phyloP scores from a whole-genome alignment of 768 basidiomycete species.

The Amanita subjunquillea region DNA sequence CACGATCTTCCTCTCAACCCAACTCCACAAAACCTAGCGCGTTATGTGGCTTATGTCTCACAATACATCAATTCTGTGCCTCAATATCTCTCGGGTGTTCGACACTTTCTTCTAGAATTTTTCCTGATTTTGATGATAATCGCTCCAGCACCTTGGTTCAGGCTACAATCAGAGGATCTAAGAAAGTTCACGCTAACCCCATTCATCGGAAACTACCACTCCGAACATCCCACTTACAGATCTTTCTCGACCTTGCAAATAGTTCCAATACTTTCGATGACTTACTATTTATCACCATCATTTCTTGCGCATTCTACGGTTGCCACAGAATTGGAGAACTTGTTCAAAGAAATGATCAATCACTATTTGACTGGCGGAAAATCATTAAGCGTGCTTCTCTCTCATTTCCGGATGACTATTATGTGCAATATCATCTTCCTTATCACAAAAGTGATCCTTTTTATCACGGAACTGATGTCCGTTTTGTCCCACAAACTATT shows the following conservation, averaged over 20 bases:
- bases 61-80: conserved; percentile 13
- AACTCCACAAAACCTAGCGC: too few relatives aligned
- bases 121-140: conserved; percentile 10
- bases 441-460: conserved; percentile 16
- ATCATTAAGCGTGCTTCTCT: conserved; percentile 11
- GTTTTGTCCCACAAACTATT: conserved; percentile 10
- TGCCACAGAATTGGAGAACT: conserved; percentile 14
- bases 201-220: conserved; percentile 8
- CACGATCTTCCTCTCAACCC: too few relatives aligned
- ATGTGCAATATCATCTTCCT: conserved; percentile 9
- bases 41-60: too few relatives aligned
- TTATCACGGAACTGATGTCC: conserved; percentile 13
- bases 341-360: conserved; percentile 2
- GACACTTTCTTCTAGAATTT: conserved; percentile 13
- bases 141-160: conserved; percentile 4
- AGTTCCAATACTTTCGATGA: conserved; percentile 3
- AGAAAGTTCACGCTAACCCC: not conserved
- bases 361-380: conserved; percentile 10
- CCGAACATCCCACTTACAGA: not conserved
- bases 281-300: conserved; percentile 10
- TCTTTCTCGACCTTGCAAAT: not conserved
- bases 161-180: too few relatives aligned
- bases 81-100: conserved; percentile 15
- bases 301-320: conserved; percentile 11
- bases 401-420: conserved; percentile 1